These are phyloP conservation scores for Rhynchosporium graminicola DNA, from an alignment of 2,329 filamentous ascomycete species.

Conservation along the genomic window DNA sequence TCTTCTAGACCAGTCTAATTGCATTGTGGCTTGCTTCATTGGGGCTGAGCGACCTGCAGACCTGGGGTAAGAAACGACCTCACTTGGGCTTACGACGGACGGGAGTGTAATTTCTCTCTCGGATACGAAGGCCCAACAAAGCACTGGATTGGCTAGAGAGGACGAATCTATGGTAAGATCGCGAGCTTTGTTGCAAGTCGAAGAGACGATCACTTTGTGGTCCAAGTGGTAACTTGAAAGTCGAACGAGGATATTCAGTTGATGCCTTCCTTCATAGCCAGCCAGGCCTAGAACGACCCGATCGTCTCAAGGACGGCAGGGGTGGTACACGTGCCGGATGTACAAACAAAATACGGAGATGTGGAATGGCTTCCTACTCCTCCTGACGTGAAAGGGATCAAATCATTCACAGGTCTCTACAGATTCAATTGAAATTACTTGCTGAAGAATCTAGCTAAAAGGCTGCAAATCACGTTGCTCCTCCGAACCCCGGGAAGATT, in stretches of 20 bases:
- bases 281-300: conserved; percentile 3
- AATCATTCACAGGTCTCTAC: too few species aligned
- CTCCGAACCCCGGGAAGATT: background rate
- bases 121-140: background rate
- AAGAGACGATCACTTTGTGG: conserved; percentile 5
- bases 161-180: background rate
- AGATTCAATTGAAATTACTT: too few species aligned
- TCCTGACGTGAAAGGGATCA: too few species aligned
- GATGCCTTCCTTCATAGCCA: background rate
- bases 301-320: conserved; percentile 3
- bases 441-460: too few species aligned
- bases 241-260: conserved; percentile 10
- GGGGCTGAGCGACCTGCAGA: background rate
- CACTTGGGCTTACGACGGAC: background rate
- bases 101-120: background rate
- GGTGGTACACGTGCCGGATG: background rate
- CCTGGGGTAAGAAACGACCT: background rate
- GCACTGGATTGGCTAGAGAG: conserved; percentile 4
- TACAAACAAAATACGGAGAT: background rate
- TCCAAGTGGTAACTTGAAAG: conserved; percentile 9
- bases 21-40: conserved; percentile 7
- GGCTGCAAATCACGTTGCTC: background rate
- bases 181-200: conserved; percentile 4
- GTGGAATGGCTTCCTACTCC: background rate
- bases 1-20: conserved; percentile 2